Evolutionary conservation across 768 basidiomycete genomes (phyloP).

Genomic region (Lentinus brumalis): DNA sequence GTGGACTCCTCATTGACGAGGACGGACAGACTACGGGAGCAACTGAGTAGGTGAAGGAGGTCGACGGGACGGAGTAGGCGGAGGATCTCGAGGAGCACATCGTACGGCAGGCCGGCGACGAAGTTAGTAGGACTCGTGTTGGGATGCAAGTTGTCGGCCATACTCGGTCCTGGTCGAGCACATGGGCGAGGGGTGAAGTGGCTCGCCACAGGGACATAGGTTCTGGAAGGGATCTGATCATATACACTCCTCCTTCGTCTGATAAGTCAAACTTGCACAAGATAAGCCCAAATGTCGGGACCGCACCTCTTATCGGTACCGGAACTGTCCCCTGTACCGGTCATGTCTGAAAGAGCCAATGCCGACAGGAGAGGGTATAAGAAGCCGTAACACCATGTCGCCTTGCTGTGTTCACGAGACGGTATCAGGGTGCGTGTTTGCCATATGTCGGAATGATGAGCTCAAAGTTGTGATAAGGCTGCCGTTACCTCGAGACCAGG

Average conservation of each 20-base stretch:
- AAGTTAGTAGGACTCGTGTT: not conserved
- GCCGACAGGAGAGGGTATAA: not conserved
- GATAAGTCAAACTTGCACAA: not conserved
- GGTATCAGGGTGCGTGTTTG: not conserved
- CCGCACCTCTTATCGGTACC: conserved; percentile 1
- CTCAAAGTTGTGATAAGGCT: no score
- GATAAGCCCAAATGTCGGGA: not conserved
- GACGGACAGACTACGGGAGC: conserved; percentile 9
- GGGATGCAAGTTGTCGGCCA: not conserved
- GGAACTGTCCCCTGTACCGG: not conserved
- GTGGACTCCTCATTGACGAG: conserved; percentile 11
- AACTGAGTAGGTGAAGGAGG: conserved; percentile 15
- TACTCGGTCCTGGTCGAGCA: not conserved
- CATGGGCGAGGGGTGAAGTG: not conserved
- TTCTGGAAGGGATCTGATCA: not conserved
- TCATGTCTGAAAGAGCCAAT: not conserved
- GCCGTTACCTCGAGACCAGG: no score
- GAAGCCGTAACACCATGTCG: not conserved
- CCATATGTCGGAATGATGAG: no score
- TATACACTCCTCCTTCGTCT: not conserved
- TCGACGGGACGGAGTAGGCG: conserved; percentile 1
- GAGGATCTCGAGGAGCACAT: conserved; percentile 12
- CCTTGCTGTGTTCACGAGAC: not conserved
- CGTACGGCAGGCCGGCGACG: conserved; percentile 6
- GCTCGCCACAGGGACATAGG: not conserved